Conservation (phyloP, 345 rosid species). For the Euclidium syriacum region DNA sequence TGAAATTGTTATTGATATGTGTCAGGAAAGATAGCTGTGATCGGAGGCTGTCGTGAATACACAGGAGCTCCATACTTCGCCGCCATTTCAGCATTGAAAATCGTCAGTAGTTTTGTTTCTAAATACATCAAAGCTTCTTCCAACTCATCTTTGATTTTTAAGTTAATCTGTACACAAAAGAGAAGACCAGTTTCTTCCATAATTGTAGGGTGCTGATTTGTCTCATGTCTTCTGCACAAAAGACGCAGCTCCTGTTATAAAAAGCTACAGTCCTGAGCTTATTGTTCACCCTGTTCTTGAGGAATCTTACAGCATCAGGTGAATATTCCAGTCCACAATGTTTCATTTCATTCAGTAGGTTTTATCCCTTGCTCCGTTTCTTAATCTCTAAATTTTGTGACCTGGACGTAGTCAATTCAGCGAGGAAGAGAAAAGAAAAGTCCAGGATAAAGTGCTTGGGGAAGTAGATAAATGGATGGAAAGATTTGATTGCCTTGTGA, state of each 20-base stretch:
- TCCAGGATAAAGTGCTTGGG: constrained; percentile 52
- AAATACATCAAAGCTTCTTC: constrained; percentile 5
- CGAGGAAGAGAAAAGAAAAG: constrained; percentile 44
- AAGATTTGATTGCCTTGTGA: constrained; percentile 90
- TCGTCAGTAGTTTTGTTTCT: constrained; percentile 38
- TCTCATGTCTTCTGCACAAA: constrained; percentile 96
- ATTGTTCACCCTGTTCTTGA: constrained; percentile 89
- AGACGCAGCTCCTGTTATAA: constrained; percentile 92
- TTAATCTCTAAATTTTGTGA: neutral
- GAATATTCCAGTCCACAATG: neutral
- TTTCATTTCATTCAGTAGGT: neutral
- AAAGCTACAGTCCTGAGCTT: constrained; percentile 94
- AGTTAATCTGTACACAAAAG: neutral
- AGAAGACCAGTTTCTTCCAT: neutral
- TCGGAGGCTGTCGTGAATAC: constrained; percentile 98
- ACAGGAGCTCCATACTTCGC: constrained; percentile 98
- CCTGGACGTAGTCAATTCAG: constrained; percentile 29
- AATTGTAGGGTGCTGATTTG: constrained; percentile 81
- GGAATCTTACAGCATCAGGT: constrained; percentile 79
- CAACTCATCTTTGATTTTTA: neutral
- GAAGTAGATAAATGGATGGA: constrained; percentile 92
- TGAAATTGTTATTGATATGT: neutral
- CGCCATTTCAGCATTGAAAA: constrained; percentile 92
- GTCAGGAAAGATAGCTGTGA: constrained; percentile 84
- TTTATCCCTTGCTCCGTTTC: neutral